phyloP scores from a whole-genome alignment of 306 rosid species.

The Hippophae tibetana region DNA sequence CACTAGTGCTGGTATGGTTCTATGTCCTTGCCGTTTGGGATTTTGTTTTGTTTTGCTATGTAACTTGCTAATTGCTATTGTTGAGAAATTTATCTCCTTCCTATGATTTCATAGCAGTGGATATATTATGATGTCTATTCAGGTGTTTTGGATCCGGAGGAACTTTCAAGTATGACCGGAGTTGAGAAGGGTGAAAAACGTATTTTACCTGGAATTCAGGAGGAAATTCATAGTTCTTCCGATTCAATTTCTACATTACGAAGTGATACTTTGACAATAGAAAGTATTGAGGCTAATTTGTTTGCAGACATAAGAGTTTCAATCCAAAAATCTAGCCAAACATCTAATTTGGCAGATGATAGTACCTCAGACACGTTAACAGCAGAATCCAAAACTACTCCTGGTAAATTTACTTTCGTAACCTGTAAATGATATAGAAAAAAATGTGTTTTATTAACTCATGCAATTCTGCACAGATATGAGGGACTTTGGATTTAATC shows the following conservation, averaged over 20 bases:
- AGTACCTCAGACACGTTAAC: slow-evolving; percentile 16
- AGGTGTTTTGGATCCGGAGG: slow-evolving; percentile 91
- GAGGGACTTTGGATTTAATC: not conserved
- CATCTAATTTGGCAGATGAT: slow-evolving; percentile 19
- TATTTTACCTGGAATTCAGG: slow-evolving; percentile 47
- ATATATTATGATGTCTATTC: slow-evolving; percentile 16
- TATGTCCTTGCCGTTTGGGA: not conserved
- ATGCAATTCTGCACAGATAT: not conserved
- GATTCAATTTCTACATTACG: slow-evolving; percentile 68
- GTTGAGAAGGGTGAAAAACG: slow-evolving; percentile 47
- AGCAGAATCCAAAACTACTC: slow-evolving; percentile 17
- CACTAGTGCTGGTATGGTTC: slow-evolving; percentile 70
- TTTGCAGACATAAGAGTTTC: slow-evolving; percentile 92
- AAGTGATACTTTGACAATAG: slow-evolving; percentile 65
- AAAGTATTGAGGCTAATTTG: slow-evolving; percentile 49
- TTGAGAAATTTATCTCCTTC: not conserved
- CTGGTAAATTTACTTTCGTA: slow-evolving; percentile 28
- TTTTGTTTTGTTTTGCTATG: not conserved
- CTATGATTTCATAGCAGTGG: slow-evolving; percentile 3
- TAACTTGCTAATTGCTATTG: not conserved
- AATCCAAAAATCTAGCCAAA: slow-evolving; percentile 67
- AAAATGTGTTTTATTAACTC: not conserved
- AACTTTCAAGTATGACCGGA: slow-evolving; percentile 69
- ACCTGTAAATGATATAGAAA: not conserved
- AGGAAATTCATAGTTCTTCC: slow-evolving; percentile 59